phyloP scores from a whole-genome alignment of 148 eudicot species.

The Vaccinium myrtillus region DNA sequence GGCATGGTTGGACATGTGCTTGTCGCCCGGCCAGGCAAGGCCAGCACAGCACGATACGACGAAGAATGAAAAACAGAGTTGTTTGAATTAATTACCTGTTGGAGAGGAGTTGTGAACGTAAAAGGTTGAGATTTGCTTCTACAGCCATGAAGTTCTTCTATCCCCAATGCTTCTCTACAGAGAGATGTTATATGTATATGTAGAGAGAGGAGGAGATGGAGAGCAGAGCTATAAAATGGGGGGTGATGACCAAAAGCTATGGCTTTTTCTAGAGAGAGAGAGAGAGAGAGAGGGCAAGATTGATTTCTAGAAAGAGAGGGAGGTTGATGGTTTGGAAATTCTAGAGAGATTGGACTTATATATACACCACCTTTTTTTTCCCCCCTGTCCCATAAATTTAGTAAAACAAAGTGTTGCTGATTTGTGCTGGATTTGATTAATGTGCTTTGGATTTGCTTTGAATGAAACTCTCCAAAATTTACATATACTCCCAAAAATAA shows the following conservation, averaged over 20 bases:
- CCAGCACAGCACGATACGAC: not conserved
- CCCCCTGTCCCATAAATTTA: not conserved
- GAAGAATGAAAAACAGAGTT: not conserved
- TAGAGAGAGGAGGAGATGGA: not conserved
- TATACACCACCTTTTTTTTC: not conserved
- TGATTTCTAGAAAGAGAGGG: not conserved
- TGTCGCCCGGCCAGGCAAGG: too few relatives aligned
- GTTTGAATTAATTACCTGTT: not conserved
- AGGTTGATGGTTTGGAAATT: not conserved
- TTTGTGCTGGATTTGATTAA: not conserved
- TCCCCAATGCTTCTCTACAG: not conserved
- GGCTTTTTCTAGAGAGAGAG: conserved; percentile 1
- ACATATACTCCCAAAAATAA: not conserved
- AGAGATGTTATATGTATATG: not conserved
- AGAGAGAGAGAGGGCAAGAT: not conserved
- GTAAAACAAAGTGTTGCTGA: not conserved
- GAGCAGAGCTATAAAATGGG: not conserved
- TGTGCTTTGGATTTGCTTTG: not conserved
- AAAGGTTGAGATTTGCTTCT: conserved; percentile 15
- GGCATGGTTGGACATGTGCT: too few relatives aligned
- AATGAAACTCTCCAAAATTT: not conserved
- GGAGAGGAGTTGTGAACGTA: not conserved
- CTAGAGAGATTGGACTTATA: not conserved
- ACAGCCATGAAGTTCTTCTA: conserved; percentile 1
- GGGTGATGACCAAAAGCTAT: not conserved